phyloP scores from a whole-genome alignment of 2,329 filamentous ascomycete genomes.

The Aspergillus fructus region DNA sequence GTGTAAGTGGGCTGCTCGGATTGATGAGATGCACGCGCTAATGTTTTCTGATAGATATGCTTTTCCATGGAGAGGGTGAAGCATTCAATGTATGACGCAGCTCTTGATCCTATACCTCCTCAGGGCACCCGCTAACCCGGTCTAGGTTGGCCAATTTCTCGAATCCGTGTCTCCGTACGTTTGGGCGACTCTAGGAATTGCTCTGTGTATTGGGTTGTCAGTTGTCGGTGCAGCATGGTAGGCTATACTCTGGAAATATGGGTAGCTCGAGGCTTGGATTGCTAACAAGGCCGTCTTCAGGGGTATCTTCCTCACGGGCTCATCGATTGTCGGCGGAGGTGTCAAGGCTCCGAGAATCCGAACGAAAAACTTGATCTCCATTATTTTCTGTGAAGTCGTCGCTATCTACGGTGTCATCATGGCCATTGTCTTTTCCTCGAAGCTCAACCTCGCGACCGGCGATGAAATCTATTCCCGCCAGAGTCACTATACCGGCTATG shows the following conservation, averaged over 20 bases:
- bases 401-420: slow-evolving; percentile 99
- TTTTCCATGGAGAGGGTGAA: slow-evolving; percentile 95
- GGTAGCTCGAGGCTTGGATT: not conserved
- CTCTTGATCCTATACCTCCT: not conserved
- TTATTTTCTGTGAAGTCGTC: slow-evolving; percentile 99
- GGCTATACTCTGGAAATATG: slow-evolving; percentile 18
- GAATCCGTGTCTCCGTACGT: slow-evolving; percentile 91
- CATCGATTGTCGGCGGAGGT: slow-evolving; percentile 93
- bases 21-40: slow-evolving; percentile 15
- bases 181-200: slow-evolving; percentile 89
- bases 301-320: slow-evolving; percentile 98
- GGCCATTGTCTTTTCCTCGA: slow-evolving; percentile 95
- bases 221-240: slow-evolving; percentile 97
- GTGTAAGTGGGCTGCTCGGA: slow-evolving; percentile 59
- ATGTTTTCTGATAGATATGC: slow-evolving; percentile 71
- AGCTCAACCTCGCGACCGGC: slow-evolving; percentile 67
- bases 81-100: slow-evolving; percentile 74
- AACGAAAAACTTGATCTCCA: slow-evolving; percentile 99
- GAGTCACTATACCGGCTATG: slow-evolving; percentile 92
- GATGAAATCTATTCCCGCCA: slow-evolving; percentile 69
- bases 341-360: slow-evolving; percentile 96
- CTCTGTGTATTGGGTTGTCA: slow-evolving; percentile 90
- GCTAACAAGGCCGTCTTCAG: slow-evolving; percentile 48
- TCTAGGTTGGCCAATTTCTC: slow-evolving; percentile 84
- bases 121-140: slow-evolving; percentile 21